phyloP scores from a whole-genome alignment of 2,329 filamentous ascomycete genomes.

The Xylariomycetidae sp. region DNA sequence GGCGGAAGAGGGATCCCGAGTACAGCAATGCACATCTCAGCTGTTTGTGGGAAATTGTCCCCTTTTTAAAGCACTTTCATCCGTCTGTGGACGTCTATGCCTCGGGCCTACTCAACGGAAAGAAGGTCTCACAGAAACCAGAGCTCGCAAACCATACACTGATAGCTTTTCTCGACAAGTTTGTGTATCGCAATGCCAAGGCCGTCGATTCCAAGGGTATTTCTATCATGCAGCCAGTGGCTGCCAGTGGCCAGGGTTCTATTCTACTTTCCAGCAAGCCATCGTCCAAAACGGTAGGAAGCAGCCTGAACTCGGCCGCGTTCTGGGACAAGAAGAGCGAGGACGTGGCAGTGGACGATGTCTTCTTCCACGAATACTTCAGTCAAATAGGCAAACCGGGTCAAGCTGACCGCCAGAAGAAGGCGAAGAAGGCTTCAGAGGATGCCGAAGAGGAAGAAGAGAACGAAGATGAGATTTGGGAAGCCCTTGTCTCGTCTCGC shows the following conservation, averaged over 20 bases:
- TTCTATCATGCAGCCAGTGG: slow-evolving; percentile 95
- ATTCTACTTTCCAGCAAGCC: slow-evolving; percentile 52
- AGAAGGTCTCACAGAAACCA: slow-evolving; percentile 76
- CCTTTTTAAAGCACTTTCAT: slow-evolving; percentile 80
- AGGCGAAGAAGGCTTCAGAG: slow-evolving; percentile 30
- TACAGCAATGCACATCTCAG: slow-evolving; percentile 89
- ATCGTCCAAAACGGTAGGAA: slow-evolving; percentile 28
- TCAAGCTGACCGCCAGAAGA: slow-evolving; percentile 51
- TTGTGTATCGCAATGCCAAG: slow-evolving; percentile 96
- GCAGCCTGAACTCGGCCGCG: slow-evolving; percentile 70
- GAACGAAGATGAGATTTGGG: slow-evolving; percentile 81
- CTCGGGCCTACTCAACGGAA: slow-evolving; percentile 61
- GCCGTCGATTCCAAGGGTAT: slow-evolving; percentile 65
- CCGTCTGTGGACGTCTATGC: slow-evolving; percentile 88
- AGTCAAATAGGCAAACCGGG: slow-evolving; percentile 61
- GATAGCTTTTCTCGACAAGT: slow-evolving; percentile 94
- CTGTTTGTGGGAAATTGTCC: slow-evolving; percentile 89
- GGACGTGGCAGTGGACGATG: slow-evolving; percentile 84
- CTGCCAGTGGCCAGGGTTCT: slow-evolving; percentile 48
- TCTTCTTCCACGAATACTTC: slow-evolving; percentile 99
- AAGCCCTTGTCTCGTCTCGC: slow-evolving; percentile 76
- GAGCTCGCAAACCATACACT: slow-evolving; percentile 87
- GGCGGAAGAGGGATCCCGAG: slow-evolving; percentile 85
- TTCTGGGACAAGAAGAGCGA: slow-evolving; percentile 92
- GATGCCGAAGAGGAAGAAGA: slow-evolving; percentile 40